Conservation (phyloP, 352 stramenopile genomes). For the Thraustochytrium striatum region DNA sequence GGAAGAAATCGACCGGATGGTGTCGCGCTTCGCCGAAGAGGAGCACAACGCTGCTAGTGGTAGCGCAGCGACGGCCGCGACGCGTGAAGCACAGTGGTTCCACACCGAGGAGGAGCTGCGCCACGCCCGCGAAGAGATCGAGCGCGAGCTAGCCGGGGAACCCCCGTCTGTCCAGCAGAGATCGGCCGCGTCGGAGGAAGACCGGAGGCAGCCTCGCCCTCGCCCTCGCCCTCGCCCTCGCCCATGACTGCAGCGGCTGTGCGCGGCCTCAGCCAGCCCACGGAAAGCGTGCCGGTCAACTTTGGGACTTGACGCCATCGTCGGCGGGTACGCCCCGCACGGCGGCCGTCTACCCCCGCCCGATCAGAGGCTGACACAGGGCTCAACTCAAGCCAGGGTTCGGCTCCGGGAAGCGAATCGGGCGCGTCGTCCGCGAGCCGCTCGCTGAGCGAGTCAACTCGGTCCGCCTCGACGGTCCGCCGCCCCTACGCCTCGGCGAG, state of each 20-base stretch:
- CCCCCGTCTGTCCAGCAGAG: neutral
- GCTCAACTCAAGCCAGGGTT: neutral
- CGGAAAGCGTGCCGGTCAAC: conserved; percentile 23
- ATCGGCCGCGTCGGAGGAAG: neutral
- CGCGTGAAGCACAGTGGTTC: too few relatives aligned
- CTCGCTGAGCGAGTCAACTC: neutral
- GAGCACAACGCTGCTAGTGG: too few relatives aligned
- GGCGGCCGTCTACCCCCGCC: neutral
- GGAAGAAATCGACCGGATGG: neutral
- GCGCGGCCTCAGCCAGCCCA: too few relatives aligned
- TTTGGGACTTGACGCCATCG: too few relatives aligned
- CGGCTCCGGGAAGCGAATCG: neutral
- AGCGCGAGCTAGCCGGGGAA: neutral
- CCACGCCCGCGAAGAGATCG: neutral
- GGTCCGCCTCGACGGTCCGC: neutral
- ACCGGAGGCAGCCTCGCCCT: neutral
- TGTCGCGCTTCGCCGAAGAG: neutral
- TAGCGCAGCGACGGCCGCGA: too few relatives aligned
- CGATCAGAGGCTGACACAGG: neutral
- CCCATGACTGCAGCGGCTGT: too few relatives aligned
- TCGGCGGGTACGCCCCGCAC: too few relatives aligned
- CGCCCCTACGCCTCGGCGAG: neutral
- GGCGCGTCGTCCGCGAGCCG: neutral
- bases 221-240: neutral
- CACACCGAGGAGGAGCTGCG: neutral